phyloP scores from a whole-genome alignment of 352 stramenopile species.

The Globisporangium spiculum region DNA sequence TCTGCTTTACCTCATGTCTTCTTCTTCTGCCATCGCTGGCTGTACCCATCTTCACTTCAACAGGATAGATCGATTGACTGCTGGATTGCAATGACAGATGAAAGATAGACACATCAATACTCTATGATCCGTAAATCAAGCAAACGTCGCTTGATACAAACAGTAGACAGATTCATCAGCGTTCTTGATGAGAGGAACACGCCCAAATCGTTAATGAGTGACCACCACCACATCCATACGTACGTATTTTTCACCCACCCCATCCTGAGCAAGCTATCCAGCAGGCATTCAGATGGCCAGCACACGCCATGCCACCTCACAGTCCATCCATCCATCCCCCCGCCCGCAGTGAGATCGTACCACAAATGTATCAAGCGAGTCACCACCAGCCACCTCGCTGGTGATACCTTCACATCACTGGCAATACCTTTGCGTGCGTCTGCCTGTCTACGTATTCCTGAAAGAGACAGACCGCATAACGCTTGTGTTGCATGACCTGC shows the following conservation, averaged over 20 bases:
- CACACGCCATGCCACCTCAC: background rate
- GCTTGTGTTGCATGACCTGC: background rate
- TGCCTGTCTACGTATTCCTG: background rate
- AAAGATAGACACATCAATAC: background rate
- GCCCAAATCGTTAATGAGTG: background rate
- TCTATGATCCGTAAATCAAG: background rate
- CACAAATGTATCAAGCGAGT: background rate
- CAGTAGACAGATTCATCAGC: background rate
- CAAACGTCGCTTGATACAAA: background rate
- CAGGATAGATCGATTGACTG: background rate
- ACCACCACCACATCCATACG: background rate
- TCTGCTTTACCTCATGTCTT: background rate
- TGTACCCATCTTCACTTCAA: background rate
- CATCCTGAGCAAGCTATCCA: background rate
- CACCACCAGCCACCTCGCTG: background rate
- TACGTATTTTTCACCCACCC: background rate
- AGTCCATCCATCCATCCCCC: background rate
- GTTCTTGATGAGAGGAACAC: background rate
- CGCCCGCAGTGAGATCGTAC: background rate
- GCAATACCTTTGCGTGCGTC: background rate
- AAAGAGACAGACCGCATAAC: background rate
- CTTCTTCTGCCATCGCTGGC: background rate
- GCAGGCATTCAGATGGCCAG: background rate
- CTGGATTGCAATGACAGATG: background rate
- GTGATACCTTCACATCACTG: background rate